phyloP scores from a whole-genome alignment of 176 grass and related monocot genomes.

The Pontederia crassipes region DNA sequence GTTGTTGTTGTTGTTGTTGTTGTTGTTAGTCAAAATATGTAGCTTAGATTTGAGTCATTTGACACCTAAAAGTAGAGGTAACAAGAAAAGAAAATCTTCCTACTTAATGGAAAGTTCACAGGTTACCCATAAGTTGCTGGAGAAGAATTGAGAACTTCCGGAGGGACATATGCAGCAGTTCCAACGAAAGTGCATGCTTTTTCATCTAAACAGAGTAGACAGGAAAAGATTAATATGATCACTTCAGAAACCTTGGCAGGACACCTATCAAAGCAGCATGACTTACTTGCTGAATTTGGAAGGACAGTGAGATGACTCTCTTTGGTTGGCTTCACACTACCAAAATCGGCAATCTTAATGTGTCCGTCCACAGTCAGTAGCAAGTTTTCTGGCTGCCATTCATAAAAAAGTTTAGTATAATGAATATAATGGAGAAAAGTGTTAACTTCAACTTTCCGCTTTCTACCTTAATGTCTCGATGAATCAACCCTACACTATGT shows the following conservation, averaged over 20 bases:
- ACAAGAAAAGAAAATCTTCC: constrained; percentile 10
- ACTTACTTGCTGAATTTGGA: constrained; percentile 76
- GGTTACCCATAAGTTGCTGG: constrained; percentile 90
- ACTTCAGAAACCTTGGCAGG: not conserved
- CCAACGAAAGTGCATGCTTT: constrained; percentile 97
- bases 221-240: not conserved
- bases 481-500: constrained; percentile 73
- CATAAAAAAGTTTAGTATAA: not conserved
- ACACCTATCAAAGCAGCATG: not conserved
- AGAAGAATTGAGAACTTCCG: constrained; percentile 92
- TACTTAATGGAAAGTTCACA: not conserved
- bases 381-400: constrained; percentile 89
- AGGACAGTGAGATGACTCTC: constrained; percentile 75
- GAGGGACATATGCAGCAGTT: constrained; percentile 93
- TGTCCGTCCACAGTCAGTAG: constrained; percentile 84
- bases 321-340: constrained; percentile 89
- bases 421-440: not conserved
- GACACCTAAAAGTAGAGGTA: constrained; percentile 2
- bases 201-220: constrained; percentile 37
- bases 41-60: too few species aligned
- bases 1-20: too few species aligned
- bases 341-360: constrained; percentile 96
- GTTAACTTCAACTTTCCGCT: not conserved
- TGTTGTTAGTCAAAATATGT: too few species aligned
- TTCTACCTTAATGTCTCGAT: constrained; percentile 85